Evolutionary conservation across 1,284 basidiomycete genomes (phyloP).

Genomic region (Sphagnurus paluster): DNA sequence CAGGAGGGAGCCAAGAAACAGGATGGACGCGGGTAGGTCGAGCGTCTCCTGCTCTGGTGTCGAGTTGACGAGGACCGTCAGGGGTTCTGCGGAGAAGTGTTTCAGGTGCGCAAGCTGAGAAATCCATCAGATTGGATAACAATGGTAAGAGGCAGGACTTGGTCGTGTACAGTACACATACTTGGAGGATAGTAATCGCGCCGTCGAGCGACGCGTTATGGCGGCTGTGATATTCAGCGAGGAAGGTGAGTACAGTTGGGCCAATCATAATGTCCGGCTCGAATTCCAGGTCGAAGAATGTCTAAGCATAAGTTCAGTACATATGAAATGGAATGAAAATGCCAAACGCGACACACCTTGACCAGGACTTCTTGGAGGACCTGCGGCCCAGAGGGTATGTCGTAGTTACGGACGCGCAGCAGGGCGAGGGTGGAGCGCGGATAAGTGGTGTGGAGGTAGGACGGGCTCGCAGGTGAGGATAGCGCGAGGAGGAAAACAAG

Average conservation of each 20-base stretch:
- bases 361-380: conserved; percentile 52
- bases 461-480: conserved; percentile 55
- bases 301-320: conserved; percentile 35
- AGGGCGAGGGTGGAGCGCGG: conserved; percentile 56
- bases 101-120: conserved; percentile 62
- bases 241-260: conserved; percentile 50
- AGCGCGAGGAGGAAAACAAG: conserved; percentile 61
- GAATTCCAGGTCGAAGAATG: conserved; percentile 62
- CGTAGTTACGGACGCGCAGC: conserved; percentile 52
- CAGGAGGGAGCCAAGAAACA: conserved; percentile 44
- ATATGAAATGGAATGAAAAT: too few species aligned
- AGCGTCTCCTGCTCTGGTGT: conserved; percentile 28
- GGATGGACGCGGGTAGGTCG: conserved; percentile 27
- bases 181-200: conserved; percentile 60
- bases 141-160: background rate
- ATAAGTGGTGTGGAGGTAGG: conserved; percentile 59
- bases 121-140: background rate
- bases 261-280: conserved; percentile 64
- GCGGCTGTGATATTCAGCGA: conserved; percentile 55
- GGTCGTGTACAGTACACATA: too few species aligned
- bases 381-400: conserved; percentile 44
- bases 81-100: conserved; percentile 60
- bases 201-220: conserved; percentile 57
- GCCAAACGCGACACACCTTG: conserved; percentile 36
- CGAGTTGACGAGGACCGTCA: conserved; percentile 44